phyloP scores from a whole-genome alignment of 148 eudicot genomes.

The Dysphania ambrosioides region DNA sequence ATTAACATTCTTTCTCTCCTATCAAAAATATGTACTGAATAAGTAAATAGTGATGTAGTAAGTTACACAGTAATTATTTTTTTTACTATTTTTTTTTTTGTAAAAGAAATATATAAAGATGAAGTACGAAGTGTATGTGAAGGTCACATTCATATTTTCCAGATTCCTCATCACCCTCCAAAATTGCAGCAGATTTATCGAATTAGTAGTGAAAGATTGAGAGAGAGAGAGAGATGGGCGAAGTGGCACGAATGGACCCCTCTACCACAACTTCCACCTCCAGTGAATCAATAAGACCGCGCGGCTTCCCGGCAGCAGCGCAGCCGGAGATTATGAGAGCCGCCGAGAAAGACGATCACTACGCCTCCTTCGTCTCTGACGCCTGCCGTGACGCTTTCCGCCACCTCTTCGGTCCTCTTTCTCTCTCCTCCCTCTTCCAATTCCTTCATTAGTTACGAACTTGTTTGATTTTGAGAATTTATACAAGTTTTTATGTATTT shows the following conservation, averaged over 20 bases:
- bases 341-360: constrained; percentile 95
- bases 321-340: constrained; percentile 98
- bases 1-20: too few species aligned
- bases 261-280: background rate
- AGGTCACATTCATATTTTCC: too few species aligned
- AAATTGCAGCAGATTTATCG: background rate
- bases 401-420: constrained; percentile 72
- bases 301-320: constrained; percentile 78
- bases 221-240: background rate
- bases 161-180: background rate
- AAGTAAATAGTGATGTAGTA: too few species aligned
- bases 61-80: too few species aligned
- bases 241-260: background rate
- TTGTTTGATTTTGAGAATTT: background rate
- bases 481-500: background rate
- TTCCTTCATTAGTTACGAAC: background rate
- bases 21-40: too few species aligned
- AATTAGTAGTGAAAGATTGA: background rate
- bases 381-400: constrained; percentile 98
- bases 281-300: background rate
- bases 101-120: too few species aligned
- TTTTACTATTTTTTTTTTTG: too few species aligned
- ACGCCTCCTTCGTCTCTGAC: constrained; percentile 86
- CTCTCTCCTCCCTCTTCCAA: background rate
- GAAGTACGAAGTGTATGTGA: too few species aligned